phyloP scores from a whole-genome alignment of 2,329 filamentous ascomycete species.

The Talaromyces sp. region DNA sequence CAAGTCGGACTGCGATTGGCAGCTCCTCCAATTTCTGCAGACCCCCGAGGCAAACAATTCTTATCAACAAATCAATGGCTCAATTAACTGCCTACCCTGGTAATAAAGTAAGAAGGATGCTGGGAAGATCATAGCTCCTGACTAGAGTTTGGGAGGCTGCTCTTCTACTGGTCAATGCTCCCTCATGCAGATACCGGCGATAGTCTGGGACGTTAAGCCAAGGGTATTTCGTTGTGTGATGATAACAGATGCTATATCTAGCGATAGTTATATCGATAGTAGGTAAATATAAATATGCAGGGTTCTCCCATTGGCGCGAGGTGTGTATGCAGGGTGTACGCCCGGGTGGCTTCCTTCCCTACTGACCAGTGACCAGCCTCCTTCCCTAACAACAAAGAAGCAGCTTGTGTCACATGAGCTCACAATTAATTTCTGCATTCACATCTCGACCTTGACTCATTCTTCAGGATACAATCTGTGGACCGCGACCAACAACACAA shows the following conservation, averaged over 20 bases:
- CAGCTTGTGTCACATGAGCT: not conserved
- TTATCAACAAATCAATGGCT: not conserved
- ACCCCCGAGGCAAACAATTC: no score
- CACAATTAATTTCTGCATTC: not conserved
- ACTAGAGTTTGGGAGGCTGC: not conserved
- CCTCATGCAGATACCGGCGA: not conserved
- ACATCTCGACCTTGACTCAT: no score
- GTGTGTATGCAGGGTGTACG: not conserved
- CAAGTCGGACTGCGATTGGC: no score
- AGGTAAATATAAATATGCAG: not conserved
- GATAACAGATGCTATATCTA: not conserved
- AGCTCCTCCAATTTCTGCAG: not conserved
- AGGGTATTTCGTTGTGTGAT: not conserved
- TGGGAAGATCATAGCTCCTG: not conserved
- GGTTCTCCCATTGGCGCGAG: not conserved
- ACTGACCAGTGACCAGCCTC: not conserved
- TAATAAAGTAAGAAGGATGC: not conserved
- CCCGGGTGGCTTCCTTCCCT: not conserved
- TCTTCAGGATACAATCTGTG: not conserved
- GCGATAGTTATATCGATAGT: not conserved
- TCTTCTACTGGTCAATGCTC: not conserved
- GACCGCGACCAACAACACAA: not conserved
- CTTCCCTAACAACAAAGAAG: not conserved
- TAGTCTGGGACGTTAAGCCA: not conserved
- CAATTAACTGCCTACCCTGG: constrained; percentile 1